A percentile compares a stretch with the other conserved stretches of the same genome.
phyloP scores from a whole-genome alignment of 2,329 filamentous ascomycete genomes.

The Bipolaris victoriae region DNA sequence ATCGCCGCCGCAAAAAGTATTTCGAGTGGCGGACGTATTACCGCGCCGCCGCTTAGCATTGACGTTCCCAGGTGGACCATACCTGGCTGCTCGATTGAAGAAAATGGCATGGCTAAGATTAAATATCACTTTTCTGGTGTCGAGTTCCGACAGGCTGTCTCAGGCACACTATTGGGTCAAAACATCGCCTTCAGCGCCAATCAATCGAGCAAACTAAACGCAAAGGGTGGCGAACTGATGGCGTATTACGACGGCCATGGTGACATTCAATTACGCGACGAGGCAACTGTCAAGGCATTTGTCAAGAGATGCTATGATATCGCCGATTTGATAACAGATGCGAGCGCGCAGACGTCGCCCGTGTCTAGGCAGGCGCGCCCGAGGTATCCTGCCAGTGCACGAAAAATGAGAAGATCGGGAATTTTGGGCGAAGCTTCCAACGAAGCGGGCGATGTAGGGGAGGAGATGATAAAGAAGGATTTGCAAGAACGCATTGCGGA shows the following conservation, averaged over 20 bases:
- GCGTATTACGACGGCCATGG: slow-evolving; percentile 17
- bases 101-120: slow-evolving; percentile 17
- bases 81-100: slow-evolving; percentile 18
- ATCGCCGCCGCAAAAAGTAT: slow-evolving; percentile 32
- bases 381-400: slow-evolving; percentile 21
- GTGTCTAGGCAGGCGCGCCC: slow-evolving; percentile 18
- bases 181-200: slow-evolving; percentile 25
- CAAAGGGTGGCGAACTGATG: slow-evolving; percentile 29
- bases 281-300: slow-evolving; percentile 22
- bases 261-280: slow-evolving; percentile 11
- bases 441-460: background rate
- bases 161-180: slow-evolving; percentile 19
- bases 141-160: slow-evolving; percentile 35
- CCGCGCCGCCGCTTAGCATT: slow-evolving; percentile 36
- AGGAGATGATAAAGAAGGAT: background rate
- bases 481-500: background rate
- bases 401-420: slow-evolving; percentile 17
- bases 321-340: slow-evolving; percentile 30
- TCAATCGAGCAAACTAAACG: slow-evolving; percentile 40
- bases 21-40: slow-evolving; percentile 35
- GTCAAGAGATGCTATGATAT: slow-evolving; percentile 27
- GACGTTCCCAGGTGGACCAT: slow-evolving; percentile 41
- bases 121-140: slow-evolving; percentile 41
- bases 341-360: slow-evolving; percentile 23
- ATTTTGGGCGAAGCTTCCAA: background rate